phyloP scores from a whole-genome alignment of 2,329 filamentous ascomycete genomes.

The Atkinsonella texensis region DNA sequence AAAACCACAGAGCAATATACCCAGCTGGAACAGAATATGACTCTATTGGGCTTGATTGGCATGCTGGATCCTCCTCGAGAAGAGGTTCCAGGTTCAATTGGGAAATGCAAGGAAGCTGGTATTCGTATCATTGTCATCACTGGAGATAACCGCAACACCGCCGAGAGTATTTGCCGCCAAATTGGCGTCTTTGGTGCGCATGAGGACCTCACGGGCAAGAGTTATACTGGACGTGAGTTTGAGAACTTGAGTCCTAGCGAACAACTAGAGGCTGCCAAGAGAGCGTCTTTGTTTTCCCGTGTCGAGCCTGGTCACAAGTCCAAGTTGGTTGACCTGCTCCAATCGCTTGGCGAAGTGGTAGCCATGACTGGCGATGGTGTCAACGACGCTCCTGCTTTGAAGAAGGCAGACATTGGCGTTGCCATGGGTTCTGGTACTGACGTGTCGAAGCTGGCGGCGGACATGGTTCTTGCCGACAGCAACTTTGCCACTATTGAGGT shows the following conservation, averaged over 20 bases:
- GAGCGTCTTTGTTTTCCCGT: slow-evolving; percentile 84
- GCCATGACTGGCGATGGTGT: slow-evolving; percentile 99
- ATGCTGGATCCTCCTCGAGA: slow-evolving; percentile 96
- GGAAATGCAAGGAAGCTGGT: slow-evolving; percentile 81
- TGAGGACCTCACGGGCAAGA: slow-evolving; percentile 83
- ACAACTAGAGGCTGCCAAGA: slow-evolving; percentile 73
- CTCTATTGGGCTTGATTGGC: slow-evolving; percentile 80
- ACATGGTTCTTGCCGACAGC: slow-evolving; percentile 97
- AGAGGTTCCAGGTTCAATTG: slow-evolving; percentile 77
- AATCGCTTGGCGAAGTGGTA: slow-evolving; percentile 85
- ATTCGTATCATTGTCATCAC: slow-evolving; percentile 98
- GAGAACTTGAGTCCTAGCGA: slow-evolving; percentile 69
- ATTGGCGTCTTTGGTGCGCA: slow-evolving; percentile 81
- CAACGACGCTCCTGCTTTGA: slow-evolving; percentile 93
- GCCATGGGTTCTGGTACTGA: slow-evolving; percentile 98
- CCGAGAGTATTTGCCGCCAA: slow-evolving; percentile 93
- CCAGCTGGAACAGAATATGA: slow-evolving; percentile 86
- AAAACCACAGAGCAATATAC: slow-evolving; percentile 76
- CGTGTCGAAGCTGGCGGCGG: slow-evolving; percentile 88
- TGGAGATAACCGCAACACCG: slow-evolving; percentile 94
- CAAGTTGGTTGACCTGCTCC: slow-evolving; percentile 92
- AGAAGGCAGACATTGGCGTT: slow-evolving; percentile 97
- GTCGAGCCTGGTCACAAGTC: slow-evolving; percentile 95
- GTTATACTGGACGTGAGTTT: slow-evolving; percentile 90
- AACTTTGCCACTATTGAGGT: slow-evolving; percentile 98